Evolutionary conservation across 2,329 filamentous ascomycete genomes (phyloP).

Genomic region (Fusarium nodosum): DNA sequence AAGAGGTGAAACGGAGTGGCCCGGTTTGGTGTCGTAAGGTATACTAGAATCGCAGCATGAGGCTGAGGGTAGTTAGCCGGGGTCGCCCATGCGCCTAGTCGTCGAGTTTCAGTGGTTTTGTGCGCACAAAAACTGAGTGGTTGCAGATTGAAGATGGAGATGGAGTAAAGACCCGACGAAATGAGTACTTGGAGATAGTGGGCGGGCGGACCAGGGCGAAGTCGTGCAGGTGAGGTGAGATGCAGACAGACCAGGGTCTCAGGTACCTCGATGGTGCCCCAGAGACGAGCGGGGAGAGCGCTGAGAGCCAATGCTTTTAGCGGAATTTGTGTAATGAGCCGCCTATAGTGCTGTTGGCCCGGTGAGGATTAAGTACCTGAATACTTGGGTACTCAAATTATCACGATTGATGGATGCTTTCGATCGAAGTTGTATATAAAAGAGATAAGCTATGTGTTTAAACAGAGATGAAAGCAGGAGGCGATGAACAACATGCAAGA

Average conservation of each 20-base stretch:
- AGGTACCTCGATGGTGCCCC: conserved; percentile 40
- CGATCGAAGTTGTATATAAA: conserved; percentile 9
- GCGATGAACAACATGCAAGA: neutral
- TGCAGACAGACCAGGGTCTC: conserved; percentile 34
- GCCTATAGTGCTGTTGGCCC: conserved; percentile 28
- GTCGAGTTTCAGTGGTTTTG: conserved; percentile 42
- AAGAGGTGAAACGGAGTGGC: conserved; percentile 6
- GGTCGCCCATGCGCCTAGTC: conserved; percentile 45
- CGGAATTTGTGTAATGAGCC: conserved; percentile 30
- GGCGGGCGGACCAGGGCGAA: conserved; percentile 39
- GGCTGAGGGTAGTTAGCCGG: conserved; percentile 34
- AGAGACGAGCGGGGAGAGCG: conserved; percentile 32
- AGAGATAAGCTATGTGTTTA: neutral
- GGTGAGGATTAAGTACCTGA: conserved; percentile 19
- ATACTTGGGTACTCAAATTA: neutral
- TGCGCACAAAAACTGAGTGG: conserved; percentile 48
- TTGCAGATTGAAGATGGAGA: conserved; percentile 45
- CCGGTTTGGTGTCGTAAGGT: conserved; percentile 11
- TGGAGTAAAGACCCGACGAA: conserved; percentile 47
- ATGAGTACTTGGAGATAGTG: conserved; percentile 49
- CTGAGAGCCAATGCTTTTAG: conserved; percentile 41
- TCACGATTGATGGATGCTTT: conserved; percentile 12
- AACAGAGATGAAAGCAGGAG: conserved; percentile 13
- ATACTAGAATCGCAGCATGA: conserved; percentile 32
- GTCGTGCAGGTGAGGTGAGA: conserved; percentile 41